Evolutionary conservation across 768 basidiomycete species (phyloP).

Genomic region (Phanerochaete carnosa): DNA sequence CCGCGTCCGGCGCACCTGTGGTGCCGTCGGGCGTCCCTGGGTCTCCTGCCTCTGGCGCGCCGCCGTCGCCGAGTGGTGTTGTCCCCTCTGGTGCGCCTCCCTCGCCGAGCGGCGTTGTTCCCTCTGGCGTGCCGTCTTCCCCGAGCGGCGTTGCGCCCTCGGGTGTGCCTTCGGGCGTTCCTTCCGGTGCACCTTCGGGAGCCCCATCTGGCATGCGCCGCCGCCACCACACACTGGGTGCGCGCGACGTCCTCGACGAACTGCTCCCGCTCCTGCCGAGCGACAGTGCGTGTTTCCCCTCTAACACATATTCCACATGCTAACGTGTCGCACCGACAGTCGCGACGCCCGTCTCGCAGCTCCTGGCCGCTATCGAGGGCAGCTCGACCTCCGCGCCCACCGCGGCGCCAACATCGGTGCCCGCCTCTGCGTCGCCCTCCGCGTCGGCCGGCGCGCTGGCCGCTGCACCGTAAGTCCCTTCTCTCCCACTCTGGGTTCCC

Average conservation of each 20-base stretch:
- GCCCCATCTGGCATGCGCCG: background rate
- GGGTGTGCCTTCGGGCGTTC: background rate
- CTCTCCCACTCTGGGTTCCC: background rate
- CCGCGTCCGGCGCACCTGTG: background rate
- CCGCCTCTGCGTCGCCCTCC: background rate
- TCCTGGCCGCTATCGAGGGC: background rate
- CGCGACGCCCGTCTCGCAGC: background rate
- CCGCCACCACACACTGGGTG: background rate
- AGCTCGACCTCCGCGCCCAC: background rate
- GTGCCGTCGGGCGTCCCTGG: background rate
- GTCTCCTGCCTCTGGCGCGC: background rate
- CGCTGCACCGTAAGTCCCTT: background rate
- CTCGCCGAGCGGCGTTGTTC: background rate
- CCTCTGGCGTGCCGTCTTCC: background rate
- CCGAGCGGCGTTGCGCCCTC: background rate
- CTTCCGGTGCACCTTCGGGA: background rate
- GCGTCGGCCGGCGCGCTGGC: no score
- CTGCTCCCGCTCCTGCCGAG: background rate
- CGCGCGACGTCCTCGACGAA: slow-evolving; percentile 1
- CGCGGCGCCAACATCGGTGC: background rate
- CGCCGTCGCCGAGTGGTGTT: background rate
- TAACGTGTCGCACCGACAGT: background rate
- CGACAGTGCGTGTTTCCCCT: background rate
- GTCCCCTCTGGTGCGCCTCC: background rate
- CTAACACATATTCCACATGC: background rate